phyloP scores from a whole-genome alignment of 2,329 filamentous ascomycete species.

The Talaromyces pinophilus region DNA sequence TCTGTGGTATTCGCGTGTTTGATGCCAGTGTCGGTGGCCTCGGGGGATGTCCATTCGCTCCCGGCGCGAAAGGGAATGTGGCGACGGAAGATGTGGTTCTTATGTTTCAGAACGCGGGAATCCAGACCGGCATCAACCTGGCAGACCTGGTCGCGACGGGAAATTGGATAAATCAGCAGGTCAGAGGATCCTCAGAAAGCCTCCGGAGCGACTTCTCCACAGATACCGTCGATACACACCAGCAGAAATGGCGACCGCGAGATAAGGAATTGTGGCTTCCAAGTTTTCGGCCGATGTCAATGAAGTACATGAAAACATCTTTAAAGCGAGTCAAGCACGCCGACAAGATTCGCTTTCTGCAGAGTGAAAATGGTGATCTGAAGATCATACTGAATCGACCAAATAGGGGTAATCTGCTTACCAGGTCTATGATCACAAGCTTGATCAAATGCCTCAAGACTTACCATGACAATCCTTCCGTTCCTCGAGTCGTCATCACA shows the following conservation, averaged over 20 bases:
- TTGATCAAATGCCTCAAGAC: slow-evolving; percentile 34
- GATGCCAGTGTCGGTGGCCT: slow-evolving; percentile 78
- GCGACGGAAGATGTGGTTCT: slow-evolving; percentile 83
- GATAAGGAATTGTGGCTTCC: neutral
- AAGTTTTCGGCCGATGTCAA: slow-evolving; percentile 6
- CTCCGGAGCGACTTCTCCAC: slow-evolving; percentile 41
- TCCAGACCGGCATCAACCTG: slow-evolving; percentile 71
- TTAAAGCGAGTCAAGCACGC: slow-evolving; percentile 10
- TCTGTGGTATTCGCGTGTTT: slow-evolving; percentile 75
- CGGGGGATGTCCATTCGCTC: slow-evolving; percentile 82
- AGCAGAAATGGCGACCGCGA: neutral
- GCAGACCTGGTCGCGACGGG: slow-evolving; percentile 65
- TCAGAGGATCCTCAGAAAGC: slow-evolving; percentile 67
- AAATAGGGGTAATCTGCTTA: slow-evolving; percentile 45
- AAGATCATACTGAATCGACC: slow-evolving; percentile 40
- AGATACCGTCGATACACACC: neutral
- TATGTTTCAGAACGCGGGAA: slow-evolving; percentile 61
- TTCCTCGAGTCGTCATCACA: slow-evolving; percentile 42
- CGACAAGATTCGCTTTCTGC: slow-evolving; percentile 33
- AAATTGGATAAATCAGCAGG: slow-evolving; percentile 67
- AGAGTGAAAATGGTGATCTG: slow-evolving; percentile 33
- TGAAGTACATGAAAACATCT: slow-evolving; percentile 11
- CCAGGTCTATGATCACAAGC: slow-evolving; percentile 38
- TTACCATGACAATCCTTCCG: slow-evolving; percentile 28
- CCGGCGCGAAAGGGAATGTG: slow-evolving; percentile 83